These are phyloP conservation scores for Mucor irregularis DNA, from an alignment of 371 early-diverging fungal genomes.

Conservation along the genomic window DNA sequence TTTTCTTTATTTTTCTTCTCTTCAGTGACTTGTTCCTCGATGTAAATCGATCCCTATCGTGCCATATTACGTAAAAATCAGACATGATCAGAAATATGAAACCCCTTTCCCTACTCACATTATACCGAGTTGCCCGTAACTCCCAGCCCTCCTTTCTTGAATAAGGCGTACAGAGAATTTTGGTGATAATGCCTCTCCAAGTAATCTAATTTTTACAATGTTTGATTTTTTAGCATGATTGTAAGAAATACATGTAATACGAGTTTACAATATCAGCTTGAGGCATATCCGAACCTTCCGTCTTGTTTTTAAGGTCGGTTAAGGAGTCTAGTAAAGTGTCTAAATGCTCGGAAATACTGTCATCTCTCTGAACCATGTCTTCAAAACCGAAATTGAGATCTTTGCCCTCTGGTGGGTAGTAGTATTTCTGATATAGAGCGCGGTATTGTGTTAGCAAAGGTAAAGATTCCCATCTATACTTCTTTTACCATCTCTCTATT, in stretches of 20 bases:
- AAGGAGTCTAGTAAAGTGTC: conserved; percentile 78
- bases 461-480: no score
- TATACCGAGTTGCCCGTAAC: conserved; percentile 71
- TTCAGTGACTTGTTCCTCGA: conserved; percentile 72
- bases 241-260: neutral
- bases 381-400: conserved; percentile 62
- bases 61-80: neutral
- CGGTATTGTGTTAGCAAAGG: no score
- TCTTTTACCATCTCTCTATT: conserved; percentile 68
- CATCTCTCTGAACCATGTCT: conserved; percentile 65
- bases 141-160: conserved; percentile 75
- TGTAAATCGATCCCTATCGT: conserved; percentile 65
- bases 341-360: conserved; percentile 68
- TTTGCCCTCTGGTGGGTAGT: conserved; percentile 55
- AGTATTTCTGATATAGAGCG: conserved; percentile 65
- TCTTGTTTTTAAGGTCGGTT: conserved; percentile 25
- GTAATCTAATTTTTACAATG: conserved; percentile 31
- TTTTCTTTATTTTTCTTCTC: conserved; percentile 41
- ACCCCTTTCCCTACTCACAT: conserved; percentile 36
- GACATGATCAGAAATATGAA: neutral
- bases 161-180: conserved; percentile 81
- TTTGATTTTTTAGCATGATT: neutral
- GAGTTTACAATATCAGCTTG: conserved; percentile 48
- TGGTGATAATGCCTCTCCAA: conserved; percentile 87
- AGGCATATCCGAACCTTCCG: conserved; percentile 5